Conservation (phyloP, 163 green algal genomes). For the Scenedesmus sp. region DNA sequence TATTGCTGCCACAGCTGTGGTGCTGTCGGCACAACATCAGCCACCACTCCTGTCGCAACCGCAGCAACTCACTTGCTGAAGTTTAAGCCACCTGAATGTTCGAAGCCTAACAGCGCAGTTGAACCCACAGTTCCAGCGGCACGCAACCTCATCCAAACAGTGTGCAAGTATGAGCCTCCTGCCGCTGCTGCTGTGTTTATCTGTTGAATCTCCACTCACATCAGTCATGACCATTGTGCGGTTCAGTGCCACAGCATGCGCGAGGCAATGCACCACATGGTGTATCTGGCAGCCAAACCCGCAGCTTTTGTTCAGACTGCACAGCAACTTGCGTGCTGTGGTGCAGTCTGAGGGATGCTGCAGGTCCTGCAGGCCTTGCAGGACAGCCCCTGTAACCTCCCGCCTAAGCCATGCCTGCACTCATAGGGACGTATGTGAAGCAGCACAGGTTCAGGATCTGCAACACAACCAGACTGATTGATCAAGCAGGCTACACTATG, state of each 20-base stretch:
- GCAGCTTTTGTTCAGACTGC: conserved; percentile 32
- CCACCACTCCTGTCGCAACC: too few species aligned
- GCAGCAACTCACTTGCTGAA: too few species aligned
- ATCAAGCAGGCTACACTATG: too few species aligned
- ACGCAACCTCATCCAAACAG: too few species aligned
- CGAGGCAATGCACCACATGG: conserved; percentile 40
- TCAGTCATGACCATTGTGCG: conserved; percentile 29
- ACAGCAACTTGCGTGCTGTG: conserved; percentile 19
- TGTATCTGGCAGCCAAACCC: conserved; percentile 54
- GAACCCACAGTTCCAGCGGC: too few species aligned
- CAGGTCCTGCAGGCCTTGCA: not conserved
- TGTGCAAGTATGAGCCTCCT: too few species aligned
- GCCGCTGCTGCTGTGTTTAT: not conserved
- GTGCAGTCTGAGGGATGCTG: conserved; percentile 35
- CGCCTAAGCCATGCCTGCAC: conserved; percentile 7
- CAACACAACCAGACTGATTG: not conserved
- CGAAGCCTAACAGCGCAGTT: too few species aligned
- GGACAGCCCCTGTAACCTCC: conserved; percentile 19
- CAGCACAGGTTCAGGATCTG: not conserved
- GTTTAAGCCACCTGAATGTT: too few species aligned
- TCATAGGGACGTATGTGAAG: not conserved
- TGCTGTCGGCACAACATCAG: too few species aligned
- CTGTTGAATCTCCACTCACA: not conserved
- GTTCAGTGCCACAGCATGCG: conserved; percentile 24
- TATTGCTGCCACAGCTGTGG: not conserved